These are phyloP conservation scores for Saksenaea oblongispora DNA, from an alignment of 371 early-diverging fungal genomes.

Conservation along the genomic window DNA sequence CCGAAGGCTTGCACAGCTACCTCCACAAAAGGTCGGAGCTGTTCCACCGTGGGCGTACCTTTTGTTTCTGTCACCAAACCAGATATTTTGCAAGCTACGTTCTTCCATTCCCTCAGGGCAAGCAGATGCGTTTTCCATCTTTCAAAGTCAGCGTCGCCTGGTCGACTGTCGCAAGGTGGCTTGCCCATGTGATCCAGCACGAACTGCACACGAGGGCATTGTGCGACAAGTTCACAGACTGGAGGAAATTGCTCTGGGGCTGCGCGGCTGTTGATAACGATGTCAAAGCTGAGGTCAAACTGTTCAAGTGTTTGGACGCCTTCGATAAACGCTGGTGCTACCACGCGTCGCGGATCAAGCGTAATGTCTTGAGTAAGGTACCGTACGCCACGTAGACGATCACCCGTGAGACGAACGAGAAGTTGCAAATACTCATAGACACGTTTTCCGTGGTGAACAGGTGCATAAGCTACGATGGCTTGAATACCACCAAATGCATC, in stretches of 20 bases:
- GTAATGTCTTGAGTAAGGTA: conserved; percentile 38
- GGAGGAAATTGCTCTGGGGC: conserved; percentile 46
- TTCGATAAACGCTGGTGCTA: conserved; percentile 23
- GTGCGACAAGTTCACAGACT: conserved; percentile 28
- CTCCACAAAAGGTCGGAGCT: conserved; percentile 39
- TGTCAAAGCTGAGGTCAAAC: conserved; percentile 38
- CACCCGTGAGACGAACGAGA: conserved; percentile 22
- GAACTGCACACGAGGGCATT: conserved; percentile 44
- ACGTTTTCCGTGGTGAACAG: conserved; percentile 38
- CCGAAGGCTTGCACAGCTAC: conserved; percentile 40
- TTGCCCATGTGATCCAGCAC: conserved; percentile 53
- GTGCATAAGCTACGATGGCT: conserved; percentile 48
- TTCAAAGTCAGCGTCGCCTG: conserved; percentile 29
- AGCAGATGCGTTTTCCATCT: conserved; percentile 32
- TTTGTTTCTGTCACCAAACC: conserved; percentile 40
- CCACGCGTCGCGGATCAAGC: conserved; percentile 28
- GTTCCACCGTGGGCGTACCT: conserved; percentile 9
- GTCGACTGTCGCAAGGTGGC: conserved; percentile 41
- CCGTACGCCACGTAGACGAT: conserved; percentile 31
- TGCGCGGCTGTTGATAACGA: conserved; percentile 36
- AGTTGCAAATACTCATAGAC: conserved; percentile 26
- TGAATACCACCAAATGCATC: conserved; percentile 36
- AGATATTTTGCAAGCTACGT: conserved; percentile 46
- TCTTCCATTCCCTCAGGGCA: conserved; percentile 17
- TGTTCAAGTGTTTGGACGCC: conserved; percentile 33